Base-by-base conservation (phyloP, 106 monocot genomes). In the Platanthera zijinensis region DNA sequence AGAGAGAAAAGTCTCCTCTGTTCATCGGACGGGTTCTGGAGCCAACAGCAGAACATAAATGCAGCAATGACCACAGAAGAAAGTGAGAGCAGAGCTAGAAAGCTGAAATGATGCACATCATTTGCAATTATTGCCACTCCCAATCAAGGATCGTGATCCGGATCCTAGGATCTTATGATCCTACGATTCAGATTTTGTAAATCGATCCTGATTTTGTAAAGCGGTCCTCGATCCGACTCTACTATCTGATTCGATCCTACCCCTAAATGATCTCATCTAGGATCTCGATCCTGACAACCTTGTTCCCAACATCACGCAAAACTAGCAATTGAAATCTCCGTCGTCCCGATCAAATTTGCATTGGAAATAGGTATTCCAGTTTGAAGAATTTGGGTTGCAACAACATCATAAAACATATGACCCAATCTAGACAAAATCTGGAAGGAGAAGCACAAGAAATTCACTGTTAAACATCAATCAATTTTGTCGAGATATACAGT, bases 321-420 rank as follows among this genome's bases (percentile, higher is more conserved):
- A 82, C 96, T 91, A 49, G 93, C 90, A 25, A 96, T 96, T 66
- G 96, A 96, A 51, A 93, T 76, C 68, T 96, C 96, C 14, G 91
- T 96, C 8, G 89, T 71, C 30, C 96, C 96, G 8, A 96, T 90
- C 25, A 96, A 76, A 87, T 96, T 96, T 73, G 96, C 93, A 82
- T 93, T 96, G 64, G 75, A 82, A 51, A 76, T 46, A n/a, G 96
- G 96, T 49, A 93, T 87, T 5, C 96, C 96, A 6, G 93, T 96
- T 69, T 96, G 96, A 83, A 96, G 93, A 82, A 96, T 96, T 57
- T 96, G 96, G 12, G 96, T 96, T 9, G 93, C 96, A 39, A 96
- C 87, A 64, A 96, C 91, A 83, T 96, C 96, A 78, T 96, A 96
- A 12, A 90, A 89, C 93, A 93, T 93, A 80, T 93, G 90, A 7